Conservation (phyloP, 2,329 filamentous ascomycete genomes). For the Diaporthe sp. region DNA sequence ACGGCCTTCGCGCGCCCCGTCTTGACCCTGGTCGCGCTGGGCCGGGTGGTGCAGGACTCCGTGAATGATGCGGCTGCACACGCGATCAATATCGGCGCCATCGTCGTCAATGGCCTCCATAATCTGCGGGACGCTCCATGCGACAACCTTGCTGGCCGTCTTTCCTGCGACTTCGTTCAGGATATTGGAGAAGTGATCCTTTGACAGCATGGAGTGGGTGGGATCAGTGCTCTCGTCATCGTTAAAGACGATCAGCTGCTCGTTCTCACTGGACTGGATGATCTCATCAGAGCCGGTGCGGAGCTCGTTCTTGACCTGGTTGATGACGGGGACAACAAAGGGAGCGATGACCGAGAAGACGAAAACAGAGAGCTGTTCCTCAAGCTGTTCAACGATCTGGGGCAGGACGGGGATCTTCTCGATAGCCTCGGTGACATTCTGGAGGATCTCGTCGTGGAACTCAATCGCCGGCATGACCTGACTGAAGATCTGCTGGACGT, state of each 20-base stretch:
- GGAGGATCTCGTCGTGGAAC: slow-evolving; percentile 91
- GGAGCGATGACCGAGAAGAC: slow-evolving; percentile 94
- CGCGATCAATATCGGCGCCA: slow-evolving; percentile 75
- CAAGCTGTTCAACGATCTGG: slow-evolving; percentile 86
- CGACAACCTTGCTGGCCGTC: slow-evolving; percentile 82
- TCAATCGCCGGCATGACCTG: slow-evolving; percentile 92
- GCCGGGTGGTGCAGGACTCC: slow-evolving; percentile 93
- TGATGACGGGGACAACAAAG: slow-evolving; percentile 87
- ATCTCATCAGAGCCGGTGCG: slow-evolving; percentile 88
- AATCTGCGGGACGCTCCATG: slow-evolving; percentile 90
- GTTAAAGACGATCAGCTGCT: slow-evolving; percentile 89
- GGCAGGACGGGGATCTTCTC: slow-evolving; percentile 89
- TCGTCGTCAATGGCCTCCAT: slow-evolving; percentile 92
- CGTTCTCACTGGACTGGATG: slow-evolving; percentile 84
- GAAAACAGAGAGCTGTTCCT: slow-evolving; percentile 89
- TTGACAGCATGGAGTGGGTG: slow-evolving; percentile 95
- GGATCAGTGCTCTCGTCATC: slow-evolving; percentile 84
- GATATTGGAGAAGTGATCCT: slow-evolving; percentile 93
- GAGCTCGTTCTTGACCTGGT: slow-evolving; percentile 89
- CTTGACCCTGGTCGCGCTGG: slow-evolving; percentile 77
- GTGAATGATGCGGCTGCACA: slow-evolving; percentile 81
- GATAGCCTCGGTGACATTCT: slow-evolving; percentile 81
- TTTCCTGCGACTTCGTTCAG: slow-evolving; percentile 91
- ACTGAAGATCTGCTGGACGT: slow-evolving; percentile 79
- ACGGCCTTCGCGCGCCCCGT: slow-evolving; percentile 81